Percentiles rank a stretch among this genome's conserved stretches.
These are phyloP conservation scores for Arabidopsis suecica DNA, from an alignment of 345 rosid genomes.

Conservation along the genomic window DNA sequence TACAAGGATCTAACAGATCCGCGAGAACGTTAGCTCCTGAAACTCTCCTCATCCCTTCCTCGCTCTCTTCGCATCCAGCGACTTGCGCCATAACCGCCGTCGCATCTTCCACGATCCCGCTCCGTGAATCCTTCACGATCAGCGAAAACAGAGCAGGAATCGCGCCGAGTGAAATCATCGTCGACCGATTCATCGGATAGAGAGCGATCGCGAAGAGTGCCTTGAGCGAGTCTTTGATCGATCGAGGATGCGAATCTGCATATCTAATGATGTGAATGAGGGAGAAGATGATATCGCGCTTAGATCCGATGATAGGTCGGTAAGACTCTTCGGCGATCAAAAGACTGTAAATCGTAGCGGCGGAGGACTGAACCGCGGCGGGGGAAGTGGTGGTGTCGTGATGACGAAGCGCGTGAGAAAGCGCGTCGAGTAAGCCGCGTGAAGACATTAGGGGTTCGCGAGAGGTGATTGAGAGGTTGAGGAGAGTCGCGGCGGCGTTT, in stretches of 20 bases:
- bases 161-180: constrained; percentile 71
- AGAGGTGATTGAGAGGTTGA: constrained; percentile 77
- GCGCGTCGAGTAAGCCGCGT: constrained; percentile 84
- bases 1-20: constrained; percentile 75
- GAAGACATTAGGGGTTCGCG: constrained; percentile 79
- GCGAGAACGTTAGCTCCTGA: constrained; percentile 63
- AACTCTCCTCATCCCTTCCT: constrained; percentile 61
- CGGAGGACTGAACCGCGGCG: constrained; percentile 75
- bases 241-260: constrained; percentile 66
- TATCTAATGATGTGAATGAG: constrained; percentile 60
- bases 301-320: constrained; percentile 84
- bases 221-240: constrained; percentile 82
- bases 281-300: constrained; percentile 84
- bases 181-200: constrained; percentile 66
- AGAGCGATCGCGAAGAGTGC: constrained; percentile 83
- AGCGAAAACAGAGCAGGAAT: constrained; percentile 64
- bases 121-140: constrained; percentile 73
- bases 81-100: constrained; percentile 91
- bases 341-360: constrained; percentile 85
- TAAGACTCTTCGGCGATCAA: constrained; percentile 76
- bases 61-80: constrained; percentile 91
- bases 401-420: constrained; percentile 77
- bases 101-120: constrained; percentile 90
- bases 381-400: constrained; percentile 61
- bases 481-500: constrained; percentile 87